phyloP scores from a whole-genome alignment of 192 early-diverging fungal species.

The Rhizophagus clarus region DNA sequence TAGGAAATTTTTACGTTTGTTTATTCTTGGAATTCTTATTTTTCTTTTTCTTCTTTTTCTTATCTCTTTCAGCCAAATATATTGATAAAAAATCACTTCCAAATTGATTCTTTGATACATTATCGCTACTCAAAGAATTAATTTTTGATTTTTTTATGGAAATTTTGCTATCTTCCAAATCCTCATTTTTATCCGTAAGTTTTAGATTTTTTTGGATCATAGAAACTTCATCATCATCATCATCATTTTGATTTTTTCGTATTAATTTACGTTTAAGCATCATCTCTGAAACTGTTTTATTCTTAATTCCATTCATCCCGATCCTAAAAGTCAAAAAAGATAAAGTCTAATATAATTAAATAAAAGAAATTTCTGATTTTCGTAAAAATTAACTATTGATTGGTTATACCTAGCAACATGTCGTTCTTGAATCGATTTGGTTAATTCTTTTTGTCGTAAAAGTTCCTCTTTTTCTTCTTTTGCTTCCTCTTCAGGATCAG shows the following conservation, averaged over 20 bases:
- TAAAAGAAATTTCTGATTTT: not conserved
- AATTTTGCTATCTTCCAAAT: conserved; percentile 1
- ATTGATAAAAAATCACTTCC: conserved; percentile 5
- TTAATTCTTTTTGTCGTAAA: conserved; percentile 5
- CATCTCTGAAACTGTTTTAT: not conserved
- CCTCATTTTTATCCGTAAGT: not conserved
- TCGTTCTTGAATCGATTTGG: not conserved
- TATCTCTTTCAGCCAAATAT: conserved; percentile 5
- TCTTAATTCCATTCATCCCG: not conserved
- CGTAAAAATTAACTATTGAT: not conserved
- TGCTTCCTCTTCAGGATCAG: conserved; percentile 18
- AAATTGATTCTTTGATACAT: not conserved
- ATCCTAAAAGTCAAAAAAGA: not conserved
- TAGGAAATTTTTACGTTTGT: not conserved
- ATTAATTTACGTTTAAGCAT: not conserved
- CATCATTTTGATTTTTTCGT: not conserved
- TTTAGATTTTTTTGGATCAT: not conserved
- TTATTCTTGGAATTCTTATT: not conserved
- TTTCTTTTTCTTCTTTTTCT: not conserved
- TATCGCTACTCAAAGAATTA: not conserved
- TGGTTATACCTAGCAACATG: not conserved
- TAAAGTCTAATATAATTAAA: not conserved
- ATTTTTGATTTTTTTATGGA: not conserved
- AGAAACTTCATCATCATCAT: not conserved
- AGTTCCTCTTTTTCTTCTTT: conserved; percentile 34